Evolutionary conservation across 768 basidiomycete genomes (phyloP).

Genomic region (Phlegmacium glaucopus): DNA sequence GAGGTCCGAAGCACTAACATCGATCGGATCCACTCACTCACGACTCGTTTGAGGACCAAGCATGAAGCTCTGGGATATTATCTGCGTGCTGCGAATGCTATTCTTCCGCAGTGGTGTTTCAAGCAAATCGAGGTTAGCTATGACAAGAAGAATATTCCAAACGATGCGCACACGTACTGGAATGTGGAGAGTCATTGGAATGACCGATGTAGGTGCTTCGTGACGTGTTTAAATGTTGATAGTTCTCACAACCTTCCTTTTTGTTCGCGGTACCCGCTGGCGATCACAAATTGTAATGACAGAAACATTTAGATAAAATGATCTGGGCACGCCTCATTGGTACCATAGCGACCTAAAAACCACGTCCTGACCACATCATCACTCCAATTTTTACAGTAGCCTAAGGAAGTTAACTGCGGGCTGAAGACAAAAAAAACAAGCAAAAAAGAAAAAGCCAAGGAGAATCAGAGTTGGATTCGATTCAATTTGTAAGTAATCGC

Average conservation of each 20-base stretch:
- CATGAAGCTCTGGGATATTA: slow-evolving; percentile 83
- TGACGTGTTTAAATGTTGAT: background rate
- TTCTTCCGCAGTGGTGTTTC: slow-evolving; percentile 97
- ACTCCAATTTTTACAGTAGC: no score
- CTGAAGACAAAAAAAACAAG: no score
- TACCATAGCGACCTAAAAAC: no score
- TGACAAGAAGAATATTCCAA: slow-evolving; percentile 79
- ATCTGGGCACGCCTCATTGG: no score
- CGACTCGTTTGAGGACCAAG: slow-evolving; percentile 83
- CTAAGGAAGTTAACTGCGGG: no score
- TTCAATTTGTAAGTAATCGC: no score
- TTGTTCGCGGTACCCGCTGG: slow-evolving; percentile 71
- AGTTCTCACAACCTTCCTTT: background rate
- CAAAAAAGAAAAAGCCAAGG: no score
- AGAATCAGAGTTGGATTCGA: no score
- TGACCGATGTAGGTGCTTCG: slow-evolving; percentile 68
- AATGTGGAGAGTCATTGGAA: slow-evolving; percentile 99
- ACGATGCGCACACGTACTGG: slow-evolving; percentile 90
- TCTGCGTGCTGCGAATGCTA: slow-evolving; percentile 81
- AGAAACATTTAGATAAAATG: no score
- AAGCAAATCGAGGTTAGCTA: slow-evolving; percentile 98
- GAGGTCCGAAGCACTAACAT: slow-evolving; percentile 59
- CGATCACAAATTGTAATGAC: no score
- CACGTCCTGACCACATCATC: no score
- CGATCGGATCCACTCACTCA: slow-evolving; percentile 80